Percentiles rank a stretch among this genome's conserved stretches.
These are phyloP conservation scores for Tephrocybe rancida DNA, from an alignment of 768 basidiomycete genomes.

Conservation along the genomic window DNA sequence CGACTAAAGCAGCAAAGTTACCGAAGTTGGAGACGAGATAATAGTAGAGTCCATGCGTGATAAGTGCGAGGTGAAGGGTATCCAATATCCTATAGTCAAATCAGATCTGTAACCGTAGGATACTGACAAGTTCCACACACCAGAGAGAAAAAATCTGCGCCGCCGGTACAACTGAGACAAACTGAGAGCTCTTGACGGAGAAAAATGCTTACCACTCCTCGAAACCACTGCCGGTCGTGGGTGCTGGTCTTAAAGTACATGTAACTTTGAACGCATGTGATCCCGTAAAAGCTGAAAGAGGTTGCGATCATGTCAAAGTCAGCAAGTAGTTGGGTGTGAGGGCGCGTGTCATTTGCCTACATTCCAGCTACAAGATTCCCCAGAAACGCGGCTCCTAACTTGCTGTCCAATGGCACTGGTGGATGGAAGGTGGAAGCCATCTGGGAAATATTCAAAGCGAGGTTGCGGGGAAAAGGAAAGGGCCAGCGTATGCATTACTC, in stretches of 20 bases:
- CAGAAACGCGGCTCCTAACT: too few species aligned
- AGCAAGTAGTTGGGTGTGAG: too few species aligned
- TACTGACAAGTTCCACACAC: background rate
- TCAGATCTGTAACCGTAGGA: background rate
- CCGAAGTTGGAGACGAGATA: slow-evolving; percentile 18
- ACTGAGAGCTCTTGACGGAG: background rate
- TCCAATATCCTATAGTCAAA: slow-evolving; percentile 16
- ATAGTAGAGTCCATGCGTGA: slow-evolving; percentile 16
- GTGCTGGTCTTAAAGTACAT: slow-evolving; percentile 10
- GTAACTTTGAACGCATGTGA: slow-evolving; percentile 19
- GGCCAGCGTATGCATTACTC: too few species aligned
- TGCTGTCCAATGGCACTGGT: too few species aligned
- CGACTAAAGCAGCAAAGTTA: too few species aligned
- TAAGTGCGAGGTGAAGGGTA: slow-evolving; percentile 14
- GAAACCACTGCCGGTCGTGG: slow-evolving; percentile 9
- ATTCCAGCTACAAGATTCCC: too few species aligned
- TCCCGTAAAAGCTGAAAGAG: slow-evolving; percentile 28
- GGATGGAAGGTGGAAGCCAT: too few species aligned
- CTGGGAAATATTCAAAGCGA: too few species aligned
- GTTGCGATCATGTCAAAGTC: too few species aligned
- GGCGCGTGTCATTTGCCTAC: too few species aligned
- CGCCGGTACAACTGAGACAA: background rate
- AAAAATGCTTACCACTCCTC: slow-evolving; percentile 5
- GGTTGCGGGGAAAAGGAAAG: too few species aligned
- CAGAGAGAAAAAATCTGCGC: slow-evolving; percentile 15